Conservation (phyloP, 371 early-diverging fungal genomes). For the Lichtheimia ornata region DNA sequence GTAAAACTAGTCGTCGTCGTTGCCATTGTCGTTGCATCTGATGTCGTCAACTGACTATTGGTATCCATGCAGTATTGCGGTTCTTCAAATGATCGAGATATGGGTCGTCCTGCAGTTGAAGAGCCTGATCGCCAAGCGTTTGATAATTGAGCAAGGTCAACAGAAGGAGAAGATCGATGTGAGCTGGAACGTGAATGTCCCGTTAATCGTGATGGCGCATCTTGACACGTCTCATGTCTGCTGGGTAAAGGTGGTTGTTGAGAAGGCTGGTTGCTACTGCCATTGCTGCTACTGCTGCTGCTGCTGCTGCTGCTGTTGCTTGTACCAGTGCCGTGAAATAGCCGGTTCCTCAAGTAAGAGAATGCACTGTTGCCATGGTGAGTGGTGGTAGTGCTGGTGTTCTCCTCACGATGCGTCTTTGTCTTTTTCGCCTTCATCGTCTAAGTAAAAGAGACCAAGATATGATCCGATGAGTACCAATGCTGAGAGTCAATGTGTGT, state of each 20-base stretch:
- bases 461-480: not conserved
- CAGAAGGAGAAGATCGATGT: constrained; percentile 6
- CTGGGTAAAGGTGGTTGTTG: not conserved
- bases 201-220: not conserved
- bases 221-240: not conserved
- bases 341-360: constrained; percentile 25
- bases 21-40: not conserved
- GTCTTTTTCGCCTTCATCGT: constrained; percentile 19
- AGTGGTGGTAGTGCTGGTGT: no score
- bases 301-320: no score
- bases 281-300: no score
- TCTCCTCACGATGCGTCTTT: constrained; percentile 12
- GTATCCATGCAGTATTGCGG: not conserved
- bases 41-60: not conserved
- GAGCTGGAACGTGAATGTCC: constrained; percentile 3
- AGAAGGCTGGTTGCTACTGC: not conserved
- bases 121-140: not conserved
- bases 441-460: not conserved
- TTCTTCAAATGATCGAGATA: constrained; percentile 20
- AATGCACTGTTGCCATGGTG: constrained; percentile 17
- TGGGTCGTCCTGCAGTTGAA: not conserved
- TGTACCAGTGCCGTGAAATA: constrained; percentile 18
- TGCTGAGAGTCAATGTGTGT: not conserved
- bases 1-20: not conserved
- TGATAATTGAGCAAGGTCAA: constrained; percentile 8